Conservation (phyloP, 768 basidiomycete species). For the Dentipellis sp. region DNA sequence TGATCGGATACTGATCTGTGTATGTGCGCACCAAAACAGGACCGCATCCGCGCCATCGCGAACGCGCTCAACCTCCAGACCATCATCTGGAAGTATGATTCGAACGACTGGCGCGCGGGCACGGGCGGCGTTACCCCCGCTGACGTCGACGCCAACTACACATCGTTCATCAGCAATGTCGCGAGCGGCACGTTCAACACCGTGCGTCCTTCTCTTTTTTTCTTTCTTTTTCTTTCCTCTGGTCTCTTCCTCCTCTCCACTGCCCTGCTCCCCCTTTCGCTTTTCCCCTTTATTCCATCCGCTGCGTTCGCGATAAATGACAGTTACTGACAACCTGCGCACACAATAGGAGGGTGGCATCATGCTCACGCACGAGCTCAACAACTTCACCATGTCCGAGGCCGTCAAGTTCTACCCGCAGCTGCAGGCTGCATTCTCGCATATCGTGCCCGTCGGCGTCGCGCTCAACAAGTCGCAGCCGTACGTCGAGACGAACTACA, state of each 20-base stretch:
- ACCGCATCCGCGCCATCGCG: slow-evolving; percentile 67
- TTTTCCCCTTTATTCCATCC: too few species aligned
- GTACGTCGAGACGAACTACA: slow-evolving; percentile 38
- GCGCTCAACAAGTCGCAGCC: slow-evolving; percentile 40
- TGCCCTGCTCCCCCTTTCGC: too few species aligned
- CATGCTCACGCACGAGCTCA: slow-evolving; percentile 49
- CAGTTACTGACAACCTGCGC: too few species aligned
- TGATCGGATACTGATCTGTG: too few species aligned
- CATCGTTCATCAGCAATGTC: slow-evolving; percentile 3
- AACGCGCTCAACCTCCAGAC: slow-evolving; percentile 59
- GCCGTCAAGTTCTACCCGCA: slow-evolving; percentile 42
- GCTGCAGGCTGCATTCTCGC: slow-evolving; percentile 34
- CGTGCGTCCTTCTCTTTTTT: too few species aligned
- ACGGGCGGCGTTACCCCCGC: background rate
- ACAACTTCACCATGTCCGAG: slow-evolving; percentile 52
- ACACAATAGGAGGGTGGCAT: slow-evolving; percentile 29
- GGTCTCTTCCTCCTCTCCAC: too few species aligned
- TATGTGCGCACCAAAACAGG: slow-evolving; percentile 18
- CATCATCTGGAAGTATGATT: slow-evolving; percentile 65
- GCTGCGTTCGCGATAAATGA: too few species aligned
- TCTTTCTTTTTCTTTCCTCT: too few species aligned
- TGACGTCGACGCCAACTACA: slow-evolving; percentile 5
- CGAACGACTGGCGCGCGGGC: slow-evolving; percentile 52
- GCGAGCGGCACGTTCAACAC: slow-evolving; percentile 5
- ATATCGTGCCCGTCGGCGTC: slow-evolving; percentile 46